Conservation (phyloP, 2,329 filamentous ascomycete genomes). For the Gnomoniopsis smithogilvyi region DNA sequence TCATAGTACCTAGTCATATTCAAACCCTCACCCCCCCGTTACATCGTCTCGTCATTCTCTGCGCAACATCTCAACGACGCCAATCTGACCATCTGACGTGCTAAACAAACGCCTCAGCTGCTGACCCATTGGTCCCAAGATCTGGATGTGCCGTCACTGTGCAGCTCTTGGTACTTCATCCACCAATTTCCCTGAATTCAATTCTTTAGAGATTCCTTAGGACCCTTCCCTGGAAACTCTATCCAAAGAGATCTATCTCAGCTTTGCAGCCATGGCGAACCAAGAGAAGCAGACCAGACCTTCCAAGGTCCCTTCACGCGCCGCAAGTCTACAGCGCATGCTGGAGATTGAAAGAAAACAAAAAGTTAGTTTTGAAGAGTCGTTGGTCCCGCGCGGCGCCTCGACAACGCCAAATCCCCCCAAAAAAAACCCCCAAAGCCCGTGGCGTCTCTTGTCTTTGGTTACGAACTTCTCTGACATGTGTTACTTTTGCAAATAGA, state of each 20-base stretch:
- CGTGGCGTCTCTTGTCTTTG: conserved; percentile 2
- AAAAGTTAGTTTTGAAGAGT: conserved; percentile 42
- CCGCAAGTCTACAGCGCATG: conserved; percentile 55
- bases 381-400: not conserved
- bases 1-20: too few relatives aligned
- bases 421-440: too few relatives aligned
- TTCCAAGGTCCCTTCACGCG: conserved; percentile 28
- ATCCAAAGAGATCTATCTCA: not conserved
- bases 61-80: not conserved
- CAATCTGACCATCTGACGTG: not conserved
- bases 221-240: conserved; percentile 1
- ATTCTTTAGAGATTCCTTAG: too few relatives aligned
- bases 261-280: conserved; percentile 12
- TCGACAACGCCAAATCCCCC: not conserved
- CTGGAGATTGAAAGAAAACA: conserved; percentile 55
- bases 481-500: conserved; percentile 22
- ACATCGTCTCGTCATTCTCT: not conserved
- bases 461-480: conserved; percentile 3
- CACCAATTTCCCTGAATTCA: not conserved
- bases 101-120: not conserved
- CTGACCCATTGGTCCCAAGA: not conserved
- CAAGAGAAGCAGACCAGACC: conserved; percentile 13
- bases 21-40: not conserved
- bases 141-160: not conserved
- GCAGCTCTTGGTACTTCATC: not conserved